Evolutionary conservation across 1,284 basidiomycete species (phyloP).

Genomic region (Heterobasidion irregulare): DNA sequence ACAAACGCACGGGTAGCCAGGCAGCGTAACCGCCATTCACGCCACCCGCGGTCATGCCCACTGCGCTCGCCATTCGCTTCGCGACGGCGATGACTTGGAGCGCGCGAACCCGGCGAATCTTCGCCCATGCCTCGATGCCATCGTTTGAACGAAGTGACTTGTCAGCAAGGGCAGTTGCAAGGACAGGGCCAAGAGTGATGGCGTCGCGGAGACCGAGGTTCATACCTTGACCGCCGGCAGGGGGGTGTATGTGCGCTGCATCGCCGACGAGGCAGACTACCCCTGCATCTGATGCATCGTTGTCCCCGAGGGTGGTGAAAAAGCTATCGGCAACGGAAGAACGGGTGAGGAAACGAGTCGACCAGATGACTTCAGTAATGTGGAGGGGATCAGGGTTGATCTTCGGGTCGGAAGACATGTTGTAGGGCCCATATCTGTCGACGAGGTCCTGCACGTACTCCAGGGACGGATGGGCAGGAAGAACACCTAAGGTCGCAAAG

Average conservation of each 20-base stretch:
- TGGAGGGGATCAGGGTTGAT: conserved; percentile 2
- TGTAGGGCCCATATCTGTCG: conserved; percentile 25
- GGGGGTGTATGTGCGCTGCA: conserved; percentile 37
- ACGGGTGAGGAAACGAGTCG: conserved; percentile 30
- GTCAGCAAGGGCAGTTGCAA: conserved; percentile 10
- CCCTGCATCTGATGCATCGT: conserved; percentile 8
- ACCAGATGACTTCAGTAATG: conserved; percentile 21
- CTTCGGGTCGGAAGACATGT: conserved; percentile 6
- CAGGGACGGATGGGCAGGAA: conserved; percentile 20
- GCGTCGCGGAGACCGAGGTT: conserved; percentile 38
- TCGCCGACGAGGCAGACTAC: conserved; percentile 30
- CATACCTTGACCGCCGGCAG: conserved; percentile 39
- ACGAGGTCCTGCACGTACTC: conserved; percentile 29
- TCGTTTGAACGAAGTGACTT: conserved; percentile 2
- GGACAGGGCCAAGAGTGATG: conserved; percentile 22
- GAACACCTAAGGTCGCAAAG: conserved; percentile 16
- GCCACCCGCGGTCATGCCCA: conserved; percentile 9
- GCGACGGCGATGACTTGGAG: conserved; percentile 10
- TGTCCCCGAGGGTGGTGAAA: conserved; percentile 4
- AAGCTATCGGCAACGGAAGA: conserved; percentile 17
- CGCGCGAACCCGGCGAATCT: conserved; percentile 5
- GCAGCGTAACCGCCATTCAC: not conserved
- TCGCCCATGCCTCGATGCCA: conserved; percentile 6
- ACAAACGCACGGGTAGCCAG: conserved; percentile 7
- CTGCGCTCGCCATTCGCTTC: conserved; percentile 8